Percentiles rank a stretch among this genome's conserved stretches.
Conservation (phyloP, 2,329 filamentous ascomycete species). For the Dactylellina cionopaga region DNA sequence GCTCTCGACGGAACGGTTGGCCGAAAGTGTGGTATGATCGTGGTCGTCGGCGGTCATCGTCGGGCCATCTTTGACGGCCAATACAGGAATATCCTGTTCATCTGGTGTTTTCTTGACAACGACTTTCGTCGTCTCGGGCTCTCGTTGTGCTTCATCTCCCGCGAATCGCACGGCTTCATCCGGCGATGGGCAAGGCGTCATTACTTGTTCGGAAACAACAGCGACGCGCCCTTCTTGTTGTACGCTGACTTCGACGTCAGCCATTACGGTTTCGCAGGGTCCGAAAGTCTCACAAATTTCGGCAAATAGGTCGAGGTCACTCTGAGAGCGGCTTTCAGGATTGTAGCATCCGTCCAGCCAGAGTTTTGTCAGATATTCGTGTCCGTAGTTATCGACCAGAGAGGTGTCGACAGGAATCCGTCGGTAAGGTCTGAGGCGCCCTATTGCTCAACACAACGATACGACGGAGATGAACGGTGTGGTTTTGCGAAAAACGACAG, state of each 20-base stretch:
- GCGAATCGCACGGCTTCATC: conserved; percentile 50
- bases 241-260: conserved; percentile 44
- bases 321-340: background rate
- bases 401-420: background rate
- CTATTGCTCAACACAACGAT: background rate
- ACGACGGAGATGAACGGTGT: background rate
- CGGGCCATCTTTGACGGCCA: background rate
- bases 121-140: background rate
- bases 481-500: background rate
- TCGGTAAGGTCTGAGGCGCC: background rate
- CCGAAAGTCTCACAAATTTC: conserved; percentile 15
- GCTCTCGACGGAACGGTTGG: background rate
- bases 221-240: conserved; percentile 40
- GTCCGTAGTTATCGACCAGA: background rate
- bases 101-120: background rate
- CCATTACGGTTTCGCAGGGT: conserved; percentile 28
- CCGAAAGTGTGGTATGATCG: conserved; percentile 7
- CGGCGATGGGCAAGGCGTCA: conserved; percentile 51
- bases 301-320: background rate
- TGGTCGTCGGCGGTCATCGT: conserved; percentile 11
- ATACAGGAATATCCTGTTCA: conserved; percentile 1
- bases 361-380: background rate
- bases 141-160: conserved; percentile 27
- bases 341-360: background rate
- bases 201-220: conserved; percentile 24